Conservation (phyloP, 176 grass and related monocot species). For the Triticum urartu region DNA sequence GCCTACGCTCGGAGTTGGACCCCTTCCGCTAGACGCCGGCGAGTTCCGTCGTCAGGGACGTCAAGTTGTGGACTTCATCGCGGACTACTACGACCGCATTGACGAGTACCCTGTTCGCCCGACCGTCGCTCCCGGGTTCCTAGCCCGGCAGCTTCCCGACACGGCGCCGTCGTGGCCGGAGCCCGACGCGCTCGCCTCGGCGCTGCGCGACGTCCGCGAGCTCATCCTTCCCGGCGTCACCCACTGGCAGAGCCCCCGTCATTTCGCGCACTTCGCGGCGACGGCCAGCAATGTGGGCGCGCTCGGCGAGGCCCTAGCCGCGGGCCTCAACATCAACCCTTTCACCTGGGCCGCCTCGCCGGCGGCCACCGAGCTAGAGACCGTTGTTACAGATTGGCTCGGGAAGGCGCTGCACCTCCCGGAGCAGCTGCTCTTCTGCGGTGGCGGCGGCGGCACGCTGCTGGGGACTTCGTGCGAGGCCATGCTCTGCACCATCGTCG, state of each 20-base stretch:
- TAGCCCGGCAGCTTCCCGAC: conserved; percentile 16
- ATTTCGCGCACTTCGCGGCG: neutral
- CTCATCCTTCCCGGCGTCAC: neutral
- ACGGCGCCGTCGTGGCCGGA: conserved; percentile 12
- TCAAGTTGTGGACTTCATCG: conserved; percentile 48
- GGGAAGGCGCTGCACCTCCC: conserved; percentile 45
- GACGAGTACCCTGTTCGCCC: conserved; percentile 41
- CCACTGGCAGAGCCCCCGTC: conserved; percentile 7
- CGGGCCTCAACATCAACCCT: neutral
- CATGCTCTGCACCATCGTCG: conserved; percentile 40
- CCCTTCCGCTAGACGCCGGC: conserved; percentile 27
- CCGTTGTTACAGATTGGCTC: conserved; percentile 49
- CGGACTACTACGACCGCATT: conserved; percentile 51
- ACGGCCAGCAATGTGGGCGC: neutral
- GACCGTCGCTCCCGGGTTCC: conserved; percentile 37
- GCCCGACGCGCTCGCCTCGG: neutral
- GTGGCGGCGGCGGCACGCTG: conserved; percentile 33
- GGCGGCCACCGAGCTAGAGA: conserved; percentile 57
- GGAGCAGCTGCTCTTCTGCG: neutral
- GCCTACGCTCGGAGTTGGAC: too few relatives aligned
- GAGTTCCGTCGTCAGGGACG: conserved; percentile 40
- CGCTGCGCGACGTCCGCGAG: neutral
- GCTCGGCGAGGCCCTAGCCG: neutral
- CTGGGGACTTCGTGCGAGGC: neutral
- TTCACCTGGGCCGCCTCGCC: conserved; percentile 58